Base-by-base conservation (phyloP, 768 basidiomycete species). In the Boletus subcaerulescens region DNA sequence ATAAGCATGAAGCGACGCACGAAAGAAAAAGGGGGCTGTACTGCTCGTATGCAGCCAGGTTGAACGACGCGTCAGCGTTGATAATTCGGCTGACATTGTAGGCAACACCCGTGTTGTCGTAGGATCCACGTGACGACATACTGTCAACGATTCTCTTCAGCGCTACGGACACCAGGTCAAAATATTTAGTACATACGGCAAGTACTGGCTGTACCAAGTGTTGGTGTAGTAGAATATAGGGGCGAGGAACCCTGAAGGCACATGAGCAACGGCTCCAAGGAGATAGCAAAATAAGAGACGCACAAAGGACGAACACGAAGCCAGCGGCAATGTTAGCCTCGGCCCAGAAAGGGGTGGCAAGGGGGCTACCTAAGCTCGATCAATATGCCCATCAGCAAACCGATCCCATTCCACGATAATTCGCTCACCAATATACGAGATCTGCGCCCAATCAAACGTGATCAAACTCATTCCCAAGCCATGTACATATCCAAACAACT, bases 261-360 rank as follows among this genome's bases (percentile, higher is more conserved):
- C 50, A 76, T 83, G 81, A 75, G 8, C 14, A 81, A 85, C 70
- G 83, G 76, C 68, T 81, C 73, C 5, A 80, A 18, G 65, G 59
- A 82, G 79, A 31, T 77, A 76, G 55, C 61, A 31, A 57, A 4
- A 58, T 10, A 9, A 40, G n/a, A 40, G 29, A 65, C 70, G 5
- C 52, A 81, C 84, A 91, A 72, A 85, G 87, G 72, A 91, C 81
- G 70, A 86, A 76, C 5, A 84, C 71, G 60, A 90, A 85, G 26
- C 86, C 83, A 45, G 65, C 72, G 3, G 78, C 69, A 50, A 89
- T 74, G 67, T 91, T 90, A 12, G 85, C 87, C 65, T 86, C 82
- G 3, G 87, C 87, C 87, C 87, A 90, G 87, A 88, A 92, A 2
- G 90, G 90, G 11, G 86, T 83, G 6, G 86, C 84, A 44, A 92